These are phyloP conservation scores for Takakia lepidozioides DNA, from an alignment of 225 moss, liverwort and hornwort genomes.

Conservation along the genomic window DNA sequence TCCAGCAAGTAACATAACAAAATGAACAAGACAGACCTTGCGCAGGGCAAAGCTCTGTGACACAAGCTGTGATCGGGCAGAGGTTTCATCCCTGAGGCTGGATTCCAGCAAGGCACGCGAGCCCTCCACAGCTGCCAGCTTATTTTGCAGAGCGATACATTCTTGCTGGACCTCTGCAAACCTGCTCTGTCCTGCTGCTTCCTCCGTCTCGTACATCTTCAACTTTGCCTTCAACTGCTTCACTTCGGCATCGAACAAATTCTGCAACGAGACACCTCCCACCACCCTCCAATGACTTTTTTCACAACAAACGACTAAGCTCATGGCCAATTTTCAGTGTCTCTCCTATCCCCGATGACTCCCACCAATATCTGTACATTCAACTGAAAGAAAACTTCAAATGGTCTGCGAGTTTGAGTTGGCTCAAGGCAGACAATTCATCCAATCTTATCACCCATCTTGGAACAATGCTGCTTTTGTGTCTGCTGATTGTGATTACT, in stretches of 20 bases:
- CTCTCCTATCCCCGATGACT: too few species aligned
- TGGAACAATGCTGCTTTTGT: too few species aligned
- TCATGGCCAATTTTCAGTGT: too few species aligned
- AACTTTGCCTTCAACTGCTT: conserved; percentile 82
- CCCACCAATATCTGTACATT: too few species aligned
- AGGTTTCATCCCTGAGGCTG: conserved; percentile 44
- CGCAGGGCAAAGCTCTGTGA: conserved; percentile 34
- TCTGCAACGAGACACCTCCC: conserved; percentile 22
- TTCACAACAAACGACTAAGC: too few species aligned
- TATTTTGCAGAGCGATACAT: conserved; percentile 34
- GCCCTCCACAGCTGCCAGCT: conserved; percentile 32
- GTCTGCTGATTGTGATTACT: too few species aligned
- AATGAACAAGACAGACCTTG: conserved; percentile 25
- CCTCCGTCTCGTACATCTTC: conserved; percentile 46
- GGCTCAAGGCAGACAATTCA: too few species aligned
- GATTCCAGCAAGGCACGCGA: conserved; percentile 43
- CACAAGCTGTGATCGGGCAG: conserved; percentile 46
- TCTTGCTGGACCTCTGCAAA: conserved; percentile 33
- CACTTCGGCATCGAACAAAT: conserved; percentile 78
- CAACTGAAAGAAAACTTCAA: too few species aligned
- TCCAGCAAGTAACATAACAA: not conserved
- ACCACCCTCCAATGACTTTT: too few species aligned
- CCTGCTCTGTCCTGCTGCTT: conserved; percentile 13
- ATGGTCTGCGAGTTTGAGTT: too few species aligned
- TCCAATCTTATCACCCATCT: too few species aligned